A percentile compares a stretch with the other conserved stretches of the same genome.
phyloP scores from a whole-genome alignment of 2,329 filamentous ascomycete genomes.

The Epichloe scottii region DNA sequence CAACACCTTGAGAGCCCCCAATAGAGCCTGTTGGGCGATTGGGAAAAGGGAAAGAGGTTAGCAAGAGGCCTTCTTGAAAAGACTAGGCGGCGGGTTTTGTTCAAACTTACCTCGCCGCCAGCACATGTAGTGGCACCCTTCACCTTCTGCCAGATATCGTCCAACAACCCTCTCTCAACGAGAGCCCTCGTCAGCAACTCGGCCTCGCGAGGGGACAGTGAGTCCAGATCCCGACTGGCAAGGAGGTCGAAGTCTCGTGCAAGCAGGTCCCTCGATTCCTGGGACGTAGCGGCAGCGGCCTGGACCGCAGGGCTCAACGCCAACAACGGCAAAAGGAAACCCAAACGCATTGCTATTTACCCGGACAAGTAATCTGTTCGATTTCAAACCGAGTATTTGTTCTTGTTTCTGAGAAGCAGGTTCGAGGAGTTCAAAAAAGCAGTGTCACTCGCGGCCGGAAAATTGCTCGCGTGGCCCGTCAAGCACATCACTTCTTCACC shows the following conservation, averaged over 20 bases:
- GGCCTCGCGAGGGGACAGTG: neutral
- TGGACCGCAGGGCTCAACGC: conserved; percentile 7
- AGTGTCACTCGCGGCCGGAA: neutral
- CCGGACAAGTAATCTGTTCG: neutral
- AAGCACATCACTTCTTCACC: neutral
- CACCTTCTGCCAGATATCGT: conserved; percentile 15
- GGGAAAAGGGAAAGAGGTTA: neutral
- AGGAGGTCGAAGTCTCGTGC: conserved; percentile 5
- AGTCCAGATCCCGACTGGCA: neutral
- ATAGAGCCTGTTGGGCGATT: conserved; percentile 9
- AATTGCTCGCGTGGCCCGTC: neutral
- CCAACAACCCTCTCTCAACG: conserved; percentile 5
- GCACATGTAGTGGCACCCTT: conserved; percentile 13
- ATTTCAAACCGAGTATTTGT: neutral
- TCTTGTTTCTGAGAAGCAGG: too few species aligned
- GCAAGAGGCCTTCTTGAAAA: neutral
- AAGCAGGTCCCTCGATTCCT: neutral
- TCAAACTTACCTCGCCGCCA: conserved; percentile 13
- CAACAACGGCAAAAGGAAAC: conserved; percentile 8
- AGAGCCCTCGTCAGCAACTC: conserved; percentile 3
- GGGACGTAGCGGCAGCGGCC: neutral
- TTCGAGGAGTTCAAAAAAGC: too few species aligned
- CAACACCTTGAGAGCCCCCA: conserved; percentile 28
- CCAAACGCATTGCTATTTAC: conserved; percentile 8
- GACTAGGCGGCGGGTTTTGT: neutral